Base-by-base conservation (phyloP, 1,284 basidiomycete genomes). In the Heliocybe sulcata region DNA sequence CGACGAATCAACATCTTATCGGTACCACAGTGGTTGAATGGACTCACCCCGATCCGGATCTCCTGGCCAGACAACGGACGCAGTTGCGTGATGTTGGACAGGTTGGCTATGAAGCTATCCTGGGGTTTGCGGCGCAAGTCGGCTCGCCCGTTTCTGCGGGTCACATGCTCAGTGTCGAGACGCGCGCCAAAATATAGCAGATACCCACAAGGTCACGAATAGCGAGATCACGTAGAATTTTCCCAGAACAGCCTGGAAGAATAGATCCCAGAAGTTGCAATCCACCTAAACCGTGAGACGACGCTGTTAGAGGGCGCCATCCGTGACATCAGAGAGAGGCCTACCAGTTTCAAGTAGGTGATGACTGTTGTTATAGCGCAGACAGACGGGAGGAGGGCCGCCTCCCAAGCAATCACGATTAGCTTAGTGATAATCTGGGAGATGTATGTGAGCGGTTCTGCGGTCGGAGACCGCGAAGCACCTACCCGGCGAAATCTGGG, bases 191-290 rank as follows among this genome's bases (percentile, higher is more conserved):
- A 22, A 23, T 29, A 49, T 12, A 22, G 6, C 16, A n/a, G n/a
- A 49, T 22, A 56, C 64, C 16, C 52, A 66, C 66, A 69, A 52
- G 4, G 66, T 69, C 23, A 66, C 64, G 52, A 69, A 66, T 6
- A 69, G 59, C 2, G 67, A 69, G 27, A 69, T 66, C 2, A 67
- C 67, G 56, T 69, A 69, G 29, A 69, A 63, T 53, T 69, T 69
- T 12, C 67, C 67, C 10, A 69, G 60, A 22, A 69, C 62, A 0
- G 64, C 63, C 55, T 69, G 67, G 56, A 66, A 64, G 45, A 63
- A 63, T 12, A 66, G 58, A 42, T 67, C 66, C 67, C 67, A 69
- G 35, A 64, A 64, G 45, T 65, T 63, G n/a, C 58, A 51, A 35
- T 63, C 57, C 14, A 62, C 60, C 65, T 68, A 52, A 12, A 53